Percentiles rank a stretch among this genome's conserved stretches.
Evolutionary conservation across 345 rosid species (phyloP).

Genomic region (Orychophragmus violaceus): DNA sequence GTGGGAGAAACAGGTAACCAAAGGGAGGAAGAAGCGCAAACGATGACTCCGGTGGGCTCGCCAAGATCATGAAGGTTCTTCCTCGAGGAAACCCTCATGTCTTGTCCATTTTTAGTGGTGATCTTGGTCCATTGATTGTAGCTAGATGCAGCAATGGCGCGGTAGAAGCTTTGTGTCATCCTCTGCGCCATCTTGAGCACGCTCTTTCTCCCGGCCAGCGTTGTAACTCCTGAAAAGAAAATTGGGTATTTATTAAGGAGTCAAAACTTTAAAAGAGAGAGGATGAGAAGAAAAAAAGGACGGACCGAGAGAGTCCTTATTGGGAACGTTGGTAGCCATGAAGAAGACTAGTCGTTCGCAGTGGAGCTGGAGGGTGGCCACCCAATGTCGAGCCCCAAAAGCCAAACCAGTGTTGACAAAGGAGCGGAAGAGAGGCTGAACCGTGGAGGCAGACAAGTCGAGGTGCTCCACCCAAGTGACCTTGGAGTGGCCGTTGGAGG

Average conservation of each 20-base stretch:
- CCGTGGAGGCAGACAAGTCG: constrained; percentile 56
- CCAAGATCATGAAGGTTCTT: constrained; percentile 88
- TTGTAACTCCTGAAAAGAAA: constrained; percentile 55
- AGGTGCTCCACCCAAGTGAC: constrained; percentile 93
- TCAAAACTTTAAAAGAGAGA: background rate
- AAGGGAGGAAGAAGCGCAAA: constrained; percentile 81
- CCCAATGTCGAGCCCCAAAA: constrained; percentile 92
- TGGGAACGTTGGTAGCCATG: constrained; percentile 98
- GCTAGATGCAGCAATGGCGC: constrained; percentile 90
- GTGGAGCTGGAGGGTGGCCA: constrained; percentile 71
- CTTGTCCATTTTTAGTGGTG: constrained; percentile 79
- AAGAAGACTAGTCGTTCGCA: constrained; percentile 90
- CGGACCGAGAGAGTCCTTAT: constrained; percentile 86
- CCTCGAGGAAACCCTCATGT: constrained; percentile 78
- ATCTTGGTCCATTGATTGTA: constrained; percentile 81
- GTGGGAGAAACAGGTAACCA: constrained; percentile 70
- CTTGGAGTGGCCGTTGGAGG: constrained; percentile 89
- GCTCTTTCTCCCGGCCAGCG: constrained; percentile 92
- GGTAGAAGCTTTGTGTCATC: constrained; percentile 79
- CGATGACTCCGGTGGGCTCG: constrained; percentile 76
- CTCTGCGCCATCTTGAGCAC: constrained; percentile 80
- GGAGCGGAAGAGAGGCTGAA: constrained; percentile 67
- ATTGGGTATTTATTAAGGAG: background rate
- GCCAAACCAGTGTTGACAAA: constrained; percentile 76
- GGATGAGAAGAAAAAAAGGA: background rate